A percentile compares a stretch with the other conserved stretches of the same genome.
Conservation (phyloP, 352 stramenopile genomes). For the Poterioochromonas sp. region DNA sequence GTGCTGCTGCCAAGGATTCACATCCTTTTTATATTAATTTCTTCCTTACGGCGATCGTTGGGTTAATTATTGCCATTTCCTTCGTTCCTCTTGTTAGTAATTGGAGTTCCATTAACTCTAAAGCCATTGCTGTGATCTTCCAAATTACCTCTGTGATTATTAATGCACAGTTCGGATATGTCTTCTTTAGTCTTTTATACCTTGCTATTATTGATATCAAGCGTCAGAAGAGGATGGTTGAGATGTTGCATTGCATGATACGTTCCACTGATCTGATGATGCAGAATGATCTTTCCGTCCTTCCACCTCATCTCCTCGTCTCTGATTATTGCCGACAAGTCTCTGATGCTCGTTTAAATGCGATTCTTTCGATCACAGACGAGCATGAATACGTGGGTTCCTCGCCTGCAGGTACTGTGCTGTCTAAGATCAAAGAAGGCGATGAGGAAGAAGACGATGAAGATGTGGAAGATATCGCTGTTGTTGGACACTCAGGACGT, state of each 20-base stretch:
- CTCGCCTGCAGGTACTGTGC: too few relatives aligned
- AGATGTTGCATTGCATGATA: not conserved
- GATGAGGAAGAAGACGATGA: too few relatives aligned
- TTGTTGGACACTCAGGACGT: too few relatives aligned
- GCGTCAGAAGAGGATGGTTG: not conserved
- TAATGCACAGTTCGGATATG: not conserved
- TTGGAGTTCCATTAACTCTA: not conserved
- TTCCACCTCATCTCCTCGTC: too few relatives aligned
- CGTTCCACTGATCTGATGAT: constrained; percentile 2
- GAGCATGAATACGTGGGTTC: too few relatives aligned
- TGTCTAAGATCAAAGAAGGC: too few relatives aligned
- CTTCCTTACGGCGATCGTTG: not conserved
- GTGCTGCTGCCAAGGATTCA: not conserved
- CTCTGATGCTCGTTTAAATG: not conserved
- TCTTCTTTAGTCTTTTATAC: not conserved
- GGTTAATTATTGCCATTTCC: not conserved
- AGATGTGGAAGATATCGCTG: too few relatives aligned
- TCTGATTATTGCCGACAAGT: too few relatives aligned
- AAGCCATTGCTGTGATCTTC: not conserved
- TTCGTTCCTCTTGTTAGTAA: not conserved
- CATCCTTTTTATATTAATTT: not conserved
- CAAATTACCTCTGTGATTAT: not conserved
- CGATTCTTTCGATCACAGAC: not conserved
- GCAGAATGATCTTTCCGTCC: not conserved
- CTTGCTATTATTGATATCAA: not conserved